Conservation (phyloP, 129 eudicot genomes). For the Artemisia argyi region DNA sequence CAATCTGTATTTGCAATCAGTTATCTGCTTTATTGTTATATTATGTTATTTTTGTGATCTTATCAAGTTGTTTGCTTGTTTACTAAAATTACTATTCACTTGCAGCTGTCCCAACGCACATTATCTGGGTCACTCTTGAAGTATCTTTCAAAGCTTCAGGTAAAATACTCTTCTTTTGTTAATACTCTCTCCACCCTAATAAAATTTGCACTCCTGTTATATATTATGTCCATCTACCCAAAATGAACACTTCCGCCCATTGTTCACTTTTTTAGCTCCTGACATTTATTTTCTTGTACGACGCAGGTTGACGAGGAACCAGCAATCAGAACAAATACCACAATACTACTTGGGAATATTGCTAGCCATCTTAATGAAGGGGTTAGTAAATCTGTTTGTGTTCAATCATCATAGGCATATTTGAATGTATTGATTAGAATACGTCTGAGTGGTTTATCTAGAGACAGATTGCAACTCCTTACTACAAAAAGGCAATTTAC, state of each 20-base stretch:
- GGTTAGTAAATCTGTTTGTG: conserved; percentile 48
- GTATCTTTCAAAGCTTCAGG: conserved; percentile 98
- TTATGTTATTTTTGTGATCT: conserved; percentile 3
- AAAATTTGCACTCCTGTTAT: conserved; percentile 15
- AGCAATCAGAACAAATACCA: conserved; percentile 95
- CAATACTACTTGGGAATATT: conserved; percentile 92
- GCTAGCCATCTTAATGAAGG: conserved; percentile 96
- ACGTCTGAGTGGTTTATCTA: conserved; percentile 13
- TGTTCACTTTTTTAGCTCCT: neutral
- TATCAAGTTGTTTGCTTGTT: conserved; percentile 13
- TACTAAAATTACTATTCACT: conserved; percentile 25
- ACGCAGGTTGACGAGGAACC: conserved; percentile 96
- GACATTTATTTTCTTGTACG: neutral
- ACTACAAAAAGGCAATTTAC: neutral
- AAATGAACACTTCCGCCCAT: neutral
- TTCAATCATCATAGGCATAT: conserved; percentile 4
- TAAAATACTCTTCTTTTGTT: conserved; percentile 26
- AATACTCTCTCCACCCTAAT: neutral
- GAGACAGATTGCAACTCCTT: conserved; percentile 19
- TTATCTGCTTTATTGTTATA: neutral
- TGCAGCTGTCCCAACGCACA: conserved; percentile 94
- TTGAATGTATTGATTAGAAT: neutral
- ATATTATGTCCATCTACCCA: conserved; percentile 8
- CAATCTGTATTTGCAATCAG: neutral
- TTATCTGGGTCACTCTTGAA: conserved; percentile 86